A percentile compares a stretch with the other conserved stretches of the same genome.
Conservation (phyloP, 768 basidiomycete species). For the Paxillus involutus region DNA sequence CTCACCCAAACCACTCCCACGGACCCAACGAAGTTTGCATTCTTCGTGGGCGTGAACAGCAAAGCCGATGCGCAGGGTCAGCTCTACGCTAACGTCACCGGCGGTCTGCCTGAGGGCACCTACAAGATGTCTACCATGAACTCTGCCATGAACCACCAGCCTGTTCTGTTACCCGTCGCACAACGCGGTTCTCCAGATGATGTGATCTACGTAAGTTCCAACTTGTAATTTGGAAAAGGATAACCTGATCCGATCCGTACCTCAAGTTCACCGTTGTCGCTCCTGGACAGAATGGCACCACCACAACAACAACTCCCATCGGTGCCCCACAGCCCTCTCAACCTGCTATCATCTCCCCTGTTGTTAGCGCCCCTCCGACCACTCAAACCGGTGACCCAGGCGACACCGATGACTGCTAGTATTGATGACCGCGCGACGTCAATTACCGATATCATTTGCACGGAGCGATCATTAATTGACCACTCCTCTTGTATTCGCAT, state of each 20-base stretch:
- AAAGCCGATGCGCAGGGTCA: slow-evolving; percentile 42
- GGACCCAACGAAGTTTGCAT: slow-evolving; percentile 53
- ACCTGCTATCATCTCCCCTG: neutral
- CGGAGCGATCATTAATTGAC: slow-evolving; percentile 15
- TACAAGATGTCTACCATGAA: slow-evolving; percentile 49
- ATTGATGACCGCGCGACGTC: neutral
- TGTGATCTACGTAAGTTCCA: slow-evolving; percentile 35
- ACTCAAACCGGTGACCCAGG: neutral
- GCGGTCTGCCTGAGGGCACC: slow-evolving; percentile 52
- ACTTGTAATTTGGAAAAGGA: neutral
- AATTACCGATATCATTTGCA: neutral
- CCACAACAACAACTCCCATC: slow-evolving; percentile 4
- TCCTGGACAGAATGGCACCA: slow-evolving; percentile 9
- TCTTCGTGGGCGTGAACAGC: slow-evolving; percentile 56
- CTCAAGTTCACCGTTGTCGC: slow-evolving; percentile 27
- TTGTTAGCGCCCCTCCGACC: neutral
- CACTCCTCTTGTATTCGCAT: neutral
- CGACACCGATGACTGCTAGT: slow-evolving; percentile 7
- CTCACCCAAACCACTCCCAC: slow-evolving; percentile 49
- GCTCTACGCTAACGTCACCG: slow-evolving; percentile 46
- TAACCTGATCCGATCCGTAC: slow-evolving; percentile 2
- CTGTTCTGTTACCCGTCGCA: slow-evolving; percentile 34
- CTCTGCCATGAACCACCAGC: slow-evolving; percentile 48
- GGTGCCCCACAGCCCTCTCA: slow-evolving; percentile 2
- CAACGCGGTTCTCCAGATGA: slow-evolving; percentile 44